These are phyloP conservation scores for Chaetomiaceae sp. DNA, from an alignment of 2,329 filamentous ascomycete genomes.

Conservation along the genomic window DNA sequence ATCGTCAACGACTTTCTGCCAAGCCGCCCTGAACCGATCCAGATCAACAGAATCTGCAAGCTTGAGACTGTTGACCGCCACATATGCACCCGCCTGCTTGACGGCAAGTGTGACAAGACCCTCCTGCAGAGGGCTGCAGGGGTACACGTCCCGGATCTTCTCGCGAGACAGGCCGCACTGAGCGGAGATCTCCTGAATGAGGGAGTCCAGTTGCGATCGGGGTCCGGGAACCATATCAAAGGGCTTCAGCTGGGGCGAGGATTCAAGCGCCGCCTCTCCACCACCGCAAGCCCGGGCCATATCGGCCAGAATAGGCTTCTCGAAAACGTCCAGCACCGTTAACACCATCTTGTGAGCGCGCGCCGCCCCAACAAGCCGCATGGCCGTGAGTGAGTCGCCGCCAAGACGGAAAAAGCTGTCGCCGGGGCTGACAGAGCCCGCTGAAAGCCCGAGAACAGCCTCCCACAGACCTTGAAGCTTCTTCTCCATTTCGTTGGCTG, in stretches of 20 bases:
- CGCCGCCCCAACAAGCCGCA: conserved; percentile 39
- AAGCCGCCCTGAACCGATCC: conserved; percentile 26
- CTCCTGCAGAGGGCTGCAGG: conserved; percentile 37
- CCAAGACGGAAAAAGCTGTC: conserved; percentile 33
- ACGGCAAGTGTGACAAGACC: conserved; percentile 34
- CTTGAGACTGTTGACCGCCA: conserved; percentile 27
- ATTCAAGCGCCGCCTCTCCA: neutral
- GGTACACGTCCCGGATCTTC: conserved; percentile 32
- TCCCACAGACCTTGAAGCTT: conserved; percentile 21
- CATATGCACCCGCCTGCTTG: conserved; percentile 33
- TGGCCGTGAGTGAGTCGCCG: conserved; percentile 32
- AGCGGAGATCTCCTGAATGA: conserved; percentile 13
- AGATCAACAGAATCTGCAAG: conserved; percentile 21
- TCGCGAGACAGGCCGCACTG: conserved; percentile 12
- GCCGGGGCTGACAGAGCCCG: conserved; percentile 7
- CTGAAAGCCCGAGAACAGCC: conserved; percentile 12
- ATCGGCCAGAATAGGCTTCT: conserved; percentile 16
- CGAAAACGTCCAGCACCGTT: conserved; percentile 22
- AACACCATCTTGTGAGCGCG: conserved; percentile 19
- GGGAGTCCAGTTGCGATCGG: conserved; percentile 4
- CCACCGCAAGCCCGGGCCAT: conserved; percentile 15
- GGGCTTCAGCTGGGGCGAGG: conserved; percentile 4
- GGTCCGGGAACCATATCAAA: conserved; percentile 14
- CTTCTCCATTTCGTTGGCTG: conserved; percentile 19
- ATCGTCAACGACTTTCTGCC: conserved; percentile 22